These are phyloP conservation scores for Coelastrella sp. DNA, from an alignment of 139 green algal genomes.

Conservation along the genomic window DNA sequence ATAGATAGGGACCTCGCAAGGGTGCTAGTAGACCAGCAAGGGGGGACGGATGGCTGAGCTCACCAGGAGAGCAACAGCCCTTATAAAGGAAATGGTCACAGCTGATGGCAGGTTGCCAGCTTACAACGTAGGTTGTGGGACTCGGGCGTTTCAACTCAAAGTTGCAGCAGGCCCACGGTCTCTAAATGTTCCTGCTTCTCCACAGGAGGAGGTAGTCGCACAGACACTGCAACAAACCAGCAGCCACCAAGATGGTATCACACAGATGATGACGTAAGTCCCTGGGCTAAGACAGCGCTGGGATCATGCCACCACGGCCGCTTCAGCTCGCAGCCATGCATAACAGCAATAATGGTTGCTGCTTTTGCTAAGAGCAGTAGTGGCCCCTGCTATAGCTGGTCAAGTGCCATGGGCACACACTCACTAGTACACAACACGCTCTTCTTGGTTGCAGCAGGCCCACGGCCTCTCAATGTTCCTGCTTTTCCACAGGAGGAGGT, in stretches of 20 bases:
- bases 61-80: conserved; percentile 22
- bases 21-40: too few relatives aligned
- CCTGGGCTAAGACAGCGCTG: too few relatives aligned
- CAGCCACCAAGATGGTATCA: background rate
- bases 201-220: conserved; percentile 22
- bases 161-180: too few relatives aligned
- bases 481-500: conserved; percentile 15
- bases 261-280: conserved; percentile 3
- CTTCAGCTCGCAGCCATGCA: background rate
- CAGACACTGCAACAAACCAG: conserved; percentile 21
- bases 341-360: background rate
- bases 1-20: too few relatives aligned
- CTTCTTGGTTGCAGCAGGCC: background rate
- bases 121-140: conserved; percentile 9
- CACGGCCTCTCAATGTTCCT: too few relatives aligned
- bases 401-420: too few relatives aligned
- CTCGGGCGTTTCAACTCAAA: too few relatives aligned
- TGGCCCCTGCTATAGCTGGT: background rate
- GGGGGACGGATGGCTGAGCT: conserved; percentile 36
- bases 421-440: too few relatives aligned
- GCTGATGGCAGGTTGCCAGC: conserved; percentile 37
- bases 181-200: too few relatives aligned
- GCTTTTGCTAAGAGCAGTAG: background rate
- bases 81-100: conserved; percentile 45
- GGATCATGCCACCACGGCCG: too few relatives aligned